These are phyloP conservation scores for Sapria himalayana DNA, from an alignment of 345 rosid genomes.

Conservation along the genomic window DNA sequence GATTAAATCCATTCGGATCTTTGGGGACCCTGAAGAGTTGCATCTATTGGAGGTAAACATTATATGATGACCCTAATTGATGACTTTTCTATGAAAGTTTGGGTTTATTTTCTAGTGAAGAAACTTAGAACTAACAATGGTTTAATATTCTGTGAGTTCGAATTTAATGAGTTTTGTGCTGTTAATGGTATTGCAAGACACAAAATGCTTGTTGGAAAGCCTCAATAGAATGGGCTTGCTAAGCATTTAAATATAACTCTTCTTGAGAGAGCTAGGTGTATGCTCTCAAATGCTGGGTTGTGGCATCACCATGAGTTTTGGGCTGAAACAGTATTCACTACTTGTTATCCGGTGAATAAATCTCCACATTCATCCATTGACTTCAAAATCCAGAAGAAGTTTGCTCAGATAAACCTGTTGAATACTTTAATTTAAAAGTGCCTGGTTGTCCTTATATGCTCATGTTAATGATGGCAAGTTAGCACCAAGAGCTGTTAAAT, in stretches of 20 bases:
- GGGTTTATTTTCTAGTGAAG: constrained; percentile 1
- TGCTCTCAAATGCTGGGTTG: background rate
- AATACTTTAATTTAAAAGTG: background rate
- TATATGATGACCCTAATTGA: background rate
- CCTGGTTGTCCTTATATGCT: too few relatives aligned
- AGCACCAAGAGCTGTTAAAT: background rate
- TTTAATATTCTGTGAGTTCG: background rate
- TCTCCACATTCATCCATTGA: background rate
- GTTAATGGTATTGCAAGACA: background rate
- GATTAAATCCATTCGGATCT: background rate
- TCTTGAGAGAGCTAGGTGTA: background rate
- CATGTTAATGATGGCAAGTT: background rate
- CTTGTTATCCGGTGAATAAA: too few relatives aligned
- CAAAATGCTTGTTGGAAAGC: background rate
- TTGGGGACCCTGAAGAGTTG: background rate
- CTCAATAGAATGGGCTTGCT: background rate
- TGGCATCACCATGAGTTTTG: background rate
- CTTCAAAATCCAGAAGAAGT: background rate
- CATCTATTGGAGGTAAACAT: too few relatives aligned
- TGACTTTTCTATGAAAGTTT: constrained; percentile 1
- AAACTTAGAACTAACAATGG: background rate
- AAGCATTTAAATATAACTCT: background rate
- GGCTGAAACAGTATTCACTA: background rate
- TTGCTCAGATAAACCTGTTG: background rate
- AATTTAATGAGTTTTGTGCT: background rate